A percentile compares a stretch with the other conserved stretches of the same genome.
These are phyloP conservation scores for Hagleromyces aurorensis DNA, from an alignment of 805 yeast genomes.

Conservation along the genomic window DNA sequence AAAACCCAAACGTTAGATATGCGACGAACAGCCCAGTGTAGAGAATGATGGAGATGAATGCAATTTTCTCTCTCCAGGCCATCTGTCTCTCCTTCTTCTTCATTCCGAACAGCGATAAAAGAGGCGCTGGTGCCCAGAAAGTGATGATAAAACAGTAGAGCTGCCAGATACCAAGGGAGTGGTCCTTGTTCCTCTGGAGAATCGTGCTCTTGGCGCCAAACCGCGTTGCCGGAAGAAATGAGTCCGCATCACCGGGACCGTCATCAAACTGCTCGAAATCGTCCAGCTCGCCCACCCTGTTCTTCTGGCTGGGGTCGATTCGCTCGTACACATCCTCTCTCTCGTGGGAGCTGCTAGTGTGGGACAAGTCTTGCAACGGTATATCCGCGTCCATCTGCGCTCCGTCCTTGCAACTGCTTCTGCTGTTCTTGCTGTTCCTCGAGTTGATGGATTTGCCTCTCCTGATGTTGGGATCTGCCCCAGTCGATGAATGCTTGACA, in stretches of 20 bases:
- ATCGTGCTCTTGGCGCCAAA: too few relatives aligned
- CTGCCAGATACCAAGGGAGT: too few relatives aligned
- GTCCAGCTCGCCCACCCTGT: too few relatives aligned
- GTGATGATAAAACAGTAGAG: constrained; percentile 73
- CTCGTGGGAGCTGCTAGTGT: too few relatives aligned
- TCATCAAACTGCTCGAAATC: too few relatives aligned
- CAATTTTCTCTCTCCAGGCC: constrained; percentile 98
- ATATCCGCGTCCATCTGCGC: too few relatives aligned
- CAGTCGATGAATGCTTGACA: constrained; percentile 64
- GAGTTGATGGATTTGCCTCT: constrained; percentile 1
- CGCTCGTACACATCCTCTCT: too few relatives aligned
- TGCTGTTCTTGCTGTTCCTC: constrained; percentile 1
- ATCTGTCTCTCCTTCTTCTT: constrained; percentile 71
- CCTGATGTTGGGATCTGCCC: constrained; percentile 48
- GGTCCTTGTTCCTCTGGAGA: too few relatives aligned
- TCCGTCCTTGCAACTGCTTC: constrained; percentile 1
- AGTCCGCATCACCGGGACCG: too few relatives aligned
- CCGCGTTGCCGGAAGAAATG: too few relatives aligned
- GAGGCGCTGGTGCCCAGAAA: constrained; percentile 84
- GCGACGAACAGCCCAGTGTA: constrained; percentile 74
- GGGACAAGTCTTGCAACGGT: constrained; percentile 9
- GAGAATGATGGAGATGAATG: constrained; percentile 65
- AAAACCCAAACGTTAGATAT: constrained; percentile 83
- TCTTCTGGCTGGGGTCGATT: too few relatives aligned
- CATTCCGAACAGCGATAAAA: constrained; percentile 54